Percentiles rank a stretch among this genome's conserved stretches.
These are phyloP conservation scores for Cladophialophora bantiana DNA, from an alignment of 2,329 filamentous ascomycete species.

Conservation along the genomic window DNA sequence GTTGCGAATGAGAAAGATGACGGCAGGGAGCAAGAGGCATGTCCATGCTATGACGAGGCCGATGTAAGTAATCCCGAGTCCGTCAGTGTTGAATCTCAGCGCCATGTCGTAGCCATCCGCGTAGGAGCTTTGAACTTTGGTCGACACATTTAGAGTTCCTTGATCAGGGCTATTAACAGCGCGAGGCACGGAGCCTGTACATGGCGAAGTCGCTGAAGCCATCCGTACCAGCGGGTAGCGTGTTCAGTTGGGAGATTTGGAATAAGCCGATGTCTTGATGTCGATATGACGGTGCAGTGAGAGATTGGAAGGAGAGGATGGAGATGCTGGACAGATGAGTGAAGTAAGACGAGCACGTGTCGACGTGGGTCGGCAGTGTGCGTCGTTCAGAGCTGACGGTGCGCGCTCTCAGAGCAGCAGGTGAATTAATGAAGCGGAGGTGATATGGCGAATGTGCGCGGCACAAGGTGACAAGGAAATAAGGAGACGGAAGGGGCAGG, in stretches of 20 bases:
- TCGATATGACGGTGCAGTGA: conserved; percentile 25
- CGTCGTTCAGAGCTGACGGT: conserved; percentile 6
- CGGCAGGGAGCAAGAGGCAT: conserved; percentile 43
- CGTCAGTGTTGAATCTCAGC: conserved; percentile 39
- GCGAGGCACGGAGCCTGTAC: conserved; percentile 25
- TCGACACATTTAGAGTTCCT: conserved; percentile 11
- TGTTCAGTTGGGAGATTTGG: conserved; percentile 25
- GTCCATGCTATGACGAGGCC: conserved; percentile 45
- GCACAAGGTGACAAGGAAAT: conserved; percentile 25
- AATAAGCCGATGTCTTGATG: conserved; percentile 21
- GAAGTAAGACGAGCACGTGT: conserved; percentile 33
- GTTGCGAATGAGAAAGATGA: conserved; percentile 45
- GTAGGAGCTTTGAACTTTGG: conserved; percentile 13
- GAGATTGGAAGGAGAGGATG: conserved; percentile 27
- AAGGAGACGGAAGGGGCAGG: conserved; percentile 14
- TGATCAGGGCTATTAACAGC: conserved; percentile 26
- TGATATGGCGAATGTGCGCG: conserved; percentile 11
- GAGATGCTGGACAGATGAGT: conserved; percentile 30
- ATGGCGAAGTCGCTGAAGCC: conserved; percentile 29
- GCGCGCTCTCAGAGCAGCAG: conserved; percentile 10
- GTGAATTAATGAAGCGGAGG: conserved; percentile 15
- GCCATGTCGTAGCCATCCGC: conserved; percentile 38
- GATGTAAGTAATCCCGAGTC: conserved; percentile 40
- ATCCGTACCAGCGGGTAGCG: conserved; percentile 36
- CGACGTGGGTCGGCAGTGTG: conserved; percentile 22